These are phyloP conservation scores for Cyberlindnera xylosilytica DNA, from an alignment of 805 yeast species.

Conservation along the genomic window DNA sequence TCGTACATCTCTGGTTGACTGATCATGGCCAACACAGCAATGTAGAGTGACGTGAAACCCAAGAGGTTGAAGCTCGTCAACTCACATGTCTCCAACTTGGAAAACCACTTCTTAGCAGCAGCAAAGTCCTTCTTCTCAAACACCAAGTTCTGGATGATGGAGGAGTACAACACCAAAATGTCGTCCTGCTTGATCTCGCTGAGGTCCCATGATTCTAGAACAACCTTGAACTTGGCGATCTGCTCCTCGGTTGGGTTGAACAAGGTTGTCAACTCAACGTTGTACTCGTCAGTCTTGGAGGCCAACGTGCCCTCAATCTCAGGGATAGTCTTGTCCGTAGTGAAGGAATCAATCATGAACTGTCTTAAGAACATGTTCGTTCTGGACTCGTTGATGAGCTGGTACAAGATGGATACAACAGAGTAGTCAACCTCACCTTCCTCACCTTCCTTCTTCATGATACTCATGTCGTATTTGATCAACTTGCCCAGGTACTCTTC, in stretches of 20 bases:
- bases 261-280: constrained; percentile 27
- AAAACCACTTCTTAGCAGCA: constrained; percentile 25
- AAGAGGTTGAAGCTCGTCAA: constrained; percentile 20
- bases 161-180: constrained; percentile 24
- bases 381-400: constrained; percentile 22
- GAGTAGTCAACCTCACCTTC: constrained; percentile 17
- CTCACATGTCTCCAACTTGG: constrained; percentile 12
- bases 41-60: constrained; percentile 31
- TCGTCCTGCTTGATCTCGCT: constrained; percentile 23
- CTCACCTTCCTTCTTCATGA: constrained; percentile 15
- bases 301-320: constrained; percentile 15
- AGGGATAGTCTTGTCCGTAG: constrained; percentile 20
- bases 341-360: constrained; percentile 24
- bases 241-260: constrained; percentile 29
- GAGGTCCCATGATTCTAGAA: constrained; percentile 20
- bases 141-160: constrained; percentile 28
- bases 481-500: constrained; percentile 23
- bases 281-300: constrained; percentile 16
- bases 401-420: constrained; percentile 17
- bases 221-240: constrained; percentile 21
- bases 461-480: constrained; percentile 14
- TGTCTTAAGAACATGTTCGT: constrained; percentile 23
- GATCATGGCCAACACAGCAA: constrained; percentile 24
- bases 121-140: constrained; percentile 23
- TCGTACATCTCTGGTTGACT: constrained; percentile 14